These are phyloP conservation scores for Colletotrichum destructivum DNA, from an alignment of 2,329 filamentous ascomycete genomes.

Conservation along the genomic window DNA sequence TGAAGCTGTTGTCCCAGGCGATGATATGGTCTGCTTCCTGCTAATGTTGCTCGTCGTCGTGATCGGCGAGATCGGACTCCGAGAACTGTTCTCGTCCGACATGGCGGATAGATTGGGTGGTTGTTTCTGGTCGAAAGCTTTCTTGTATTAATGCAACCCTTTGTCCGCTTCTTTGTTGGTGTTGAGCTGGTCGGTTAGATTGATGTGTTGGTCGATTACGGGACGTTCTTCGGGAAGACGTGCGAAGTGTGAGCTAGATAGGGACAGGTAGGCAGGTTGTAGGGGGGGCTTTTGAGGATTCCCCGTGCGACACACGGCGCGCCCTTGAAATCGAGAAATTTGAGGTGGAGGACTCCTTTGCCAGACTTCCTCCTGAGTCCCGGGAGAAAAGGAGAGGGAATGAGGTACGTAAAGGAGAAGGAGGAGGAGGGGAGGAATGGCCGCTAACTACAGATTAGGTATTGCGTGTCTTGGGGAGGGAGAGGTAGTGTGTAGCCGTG, in stretches of 20 bases:
- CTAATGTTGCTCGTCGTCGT: constrained; percentile 37
- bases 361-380: constrained; percentile 13
- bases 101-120: constrained; percentile 11
- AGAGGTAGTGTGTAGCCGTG: constrained; percentile 8
- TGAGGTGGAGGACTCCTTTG: neutral
- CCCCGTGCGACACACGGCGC: constrained; percentile 29
- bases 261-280: constrained; percentile 32
- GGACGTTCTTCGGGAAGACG: constrained; percentile 10
- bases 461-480: constrained; percentile 13
- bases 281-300: constrained; percentile 38
- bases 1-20: constrained; percentile 33
- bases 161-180: neutral
- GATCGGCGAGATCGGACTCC: constrained; percentile 36
- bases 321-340: neutral
- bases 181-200: neutral
- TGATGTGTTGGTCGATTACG: neutral
- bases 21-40: constrained; percentile 40
- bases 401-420: constrained; percentile 15
- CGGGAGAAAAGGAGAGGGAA: constrained; percentile 20
- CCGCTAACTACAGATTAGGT: constrained; percentile 32
- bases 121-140: neutral
- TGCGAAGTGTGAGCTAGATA: constrained; percentile 26
- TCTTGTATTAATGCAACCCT: neutral
- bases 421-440: constrained; percentile 19
- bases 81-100: constrained; percentile 39